Evolutionary conservation across 768 basidiomycete species (phyloP).

Genomic region (Collybiopsis confluens): DNA sequence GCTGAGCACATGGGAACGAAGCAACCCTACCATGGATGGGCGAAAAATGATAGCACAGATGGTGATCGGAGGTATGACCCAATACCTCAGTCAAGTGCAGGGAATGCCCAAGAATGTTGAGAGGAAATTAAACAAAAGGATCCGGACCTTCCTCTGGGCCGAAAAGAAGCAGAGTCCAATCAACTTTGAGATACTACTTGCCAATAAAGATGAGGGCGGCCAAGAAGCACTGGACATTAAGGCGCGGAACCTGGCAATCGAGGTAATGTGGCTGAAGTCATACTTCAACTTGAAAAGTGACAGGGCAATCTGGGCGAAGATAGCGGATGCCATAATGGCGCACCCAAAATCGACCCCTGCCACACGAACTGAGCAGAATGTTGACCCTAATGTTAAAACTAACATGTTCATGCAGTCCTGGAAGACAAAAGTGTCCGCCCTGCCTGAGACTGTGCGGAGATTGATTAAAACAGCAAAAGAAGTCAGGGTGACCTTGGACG

Average conservation of each 20-base stretch:
- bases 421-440: slow-evolving; percentile 14
- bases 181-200: background rate
- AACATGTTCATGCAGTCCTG: slow-evolving; percentile 26
- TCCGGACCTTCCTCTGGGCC: slow-evolving; percentile 1
- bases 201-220: background rate
- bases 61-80: slow-evolving; percentile 26
- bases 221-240: background rate
- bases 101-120: slow-evolving; percentile 28
- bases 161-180: slow-evolving; percentile 1
- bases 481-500: slow-evolving; percentile 13
- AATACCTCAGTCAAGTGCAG: slow-evolving; percentile 30
- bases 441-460: slow-evolving; percentile 9
- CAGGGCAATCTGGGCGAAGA: background rate
- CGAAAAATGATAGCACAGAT: slow-evolving; percentile 25
- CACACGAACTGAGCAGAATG: too few relatives aligned
- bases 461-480: slow-evolving; percentile 19
- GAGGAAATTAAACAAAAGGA: slow-evolving; percentile 6
- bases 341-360: background rate
- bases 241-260: slow-evolving; percentile 3
- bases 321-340: slow-evolving; percentile 1
- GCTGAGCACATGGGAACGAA: slow-evolving; percentile 21
- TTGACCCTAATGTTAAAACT: background rate
- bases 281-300: slow-evolving; percentile 6
- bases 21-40: too few relatives aligned
- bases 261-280: slow-evolving; percentile 13